phyloP scores from a whole-genome alignment of 2,329 filamentous ascomycete species.

The Sporothrix dimorphospora region DNA sequence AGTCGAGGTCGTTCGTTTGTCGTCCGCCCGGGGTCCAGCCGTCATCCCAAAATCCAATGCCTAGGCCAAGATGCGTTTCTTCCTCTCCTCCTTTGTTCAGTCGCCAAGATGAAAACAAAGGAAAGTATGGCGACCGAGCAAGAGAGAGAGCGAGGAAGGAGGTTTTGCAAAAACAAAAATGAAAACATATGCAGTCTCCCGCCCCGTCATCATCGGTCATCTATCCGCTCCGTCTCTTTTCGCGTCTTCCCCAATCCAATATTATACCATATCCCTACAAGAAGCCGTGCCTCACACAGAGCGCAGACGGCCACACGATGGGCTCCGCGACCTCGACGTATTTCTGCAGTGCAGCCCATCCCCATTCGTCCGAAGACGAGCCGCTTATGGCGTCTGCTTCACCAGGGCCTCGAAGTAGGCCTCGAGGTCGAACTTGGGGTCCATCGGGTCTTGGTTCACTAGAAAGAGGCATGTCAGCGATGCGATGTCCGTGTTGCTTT shows the following conservation, averaged over 20 bases:
- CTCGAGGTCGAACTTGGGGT: constrained; percentile 94
- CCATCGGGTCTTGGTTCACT: constrained; percentile 64
- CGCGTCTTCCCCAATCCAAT: background rate
- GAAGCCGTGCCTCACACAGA: constrained; percentile 21
- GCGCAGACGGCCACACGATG: constrained; percentile 9
- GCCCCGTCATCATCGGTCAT: background rate
- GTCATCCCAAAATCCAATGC: constrained; percentile 22
- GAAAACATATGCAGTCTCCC: constrained; percentile 12
- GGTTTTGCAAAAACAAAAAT: constrained; percentile 11
- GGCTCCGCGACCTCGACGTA: background rate
- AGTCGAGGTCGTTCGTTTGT: background rate
- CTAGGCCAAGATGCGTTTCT: constrained; percentile 26
- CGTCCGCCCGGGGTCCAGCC: constrained; percentile 3
- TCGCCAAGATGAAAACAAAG: constrained; percentile 16
- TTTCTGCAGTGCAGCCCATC: background rate
- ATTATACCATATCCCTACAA: constrained; percentile 26
- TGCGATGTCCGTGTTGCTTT: background rate
- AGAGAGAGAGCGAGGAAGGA: constrained; percentile 9
- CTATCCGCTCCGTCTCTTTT: background rate
- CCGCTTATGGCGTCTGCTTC: constrained; percentile 54
- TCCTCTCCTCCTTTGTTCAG: background rate
- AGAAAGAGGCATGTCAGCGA: constrained; percentile 12
- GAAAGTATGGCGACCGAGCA: background rate
- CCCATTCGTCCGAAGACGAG: constrained; percentile 19
- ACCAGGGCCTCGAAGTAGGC: constrained; percentile 70